phyloP scores from a whole-genome alignment of 2,329 filamentous ascomycete species.

The Cytospora piceae region DNA sequence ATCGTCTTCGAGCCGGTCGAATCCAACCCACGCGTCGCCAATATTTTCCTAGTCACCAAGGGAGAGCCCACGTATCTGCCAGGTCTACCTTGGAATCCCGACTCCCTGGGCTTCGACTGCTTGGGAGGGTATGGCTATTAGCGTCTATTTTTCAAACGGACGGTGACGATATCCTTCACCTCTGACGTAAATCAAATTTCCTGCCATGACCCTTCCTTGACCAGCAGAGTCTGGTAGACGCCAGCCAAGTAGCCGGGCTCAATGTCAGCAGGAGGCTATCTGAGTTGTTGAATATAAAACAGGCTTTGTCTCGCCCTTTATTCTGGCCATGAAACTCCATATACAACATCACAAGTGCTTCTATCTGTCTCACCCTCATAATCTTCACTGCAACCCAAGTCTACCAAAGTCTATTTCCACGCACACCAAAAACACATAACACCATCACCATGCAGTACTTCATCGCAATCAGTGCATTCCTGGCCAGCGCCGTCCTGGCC shows the following conservation, averaged over 20 bases:
- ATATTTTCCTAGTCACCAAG: background rate
- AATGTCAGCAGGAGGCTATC: background rate
- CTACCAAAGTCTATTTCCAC: background rate
- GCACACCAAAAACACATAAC: background rate
- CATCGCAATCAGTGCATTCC: slow-evolving; percentile 22
- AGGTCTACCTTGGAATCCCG: background rate
- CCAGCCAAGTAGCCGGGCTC: background rate
- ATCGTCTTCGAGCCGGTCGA: background rate
- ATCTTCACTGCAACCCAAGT: no score
- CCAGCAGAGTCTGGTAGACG: background rate
- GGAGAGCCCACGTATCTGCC: background rate
- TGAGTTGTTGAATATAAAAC: slow-evolving; percentile 10
- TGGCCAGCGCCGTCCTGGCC: slow-evolving; percentile 21
- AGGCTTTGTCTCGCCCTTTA: background rate
- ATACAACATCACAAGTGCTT: background rate
- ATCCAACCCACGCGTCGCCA: background rate
- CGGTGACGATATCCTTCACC: background rate
- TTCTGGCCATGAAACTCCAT: background rate
- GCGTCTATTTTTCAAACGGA: background rate
- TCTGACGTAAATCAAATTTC: background rate
- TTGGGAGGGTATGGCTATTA: background rate
- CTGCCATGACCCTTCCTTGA: background rate
- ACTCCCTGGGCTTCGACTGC: background rate
- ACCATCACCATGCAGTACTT: slow-evolving; percentile 27
- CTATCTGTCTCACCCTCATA: background rate